Conservation (phyloP, 2,329 filamentous ascomycete genomes). For the Fusarium sp. region DNA sequence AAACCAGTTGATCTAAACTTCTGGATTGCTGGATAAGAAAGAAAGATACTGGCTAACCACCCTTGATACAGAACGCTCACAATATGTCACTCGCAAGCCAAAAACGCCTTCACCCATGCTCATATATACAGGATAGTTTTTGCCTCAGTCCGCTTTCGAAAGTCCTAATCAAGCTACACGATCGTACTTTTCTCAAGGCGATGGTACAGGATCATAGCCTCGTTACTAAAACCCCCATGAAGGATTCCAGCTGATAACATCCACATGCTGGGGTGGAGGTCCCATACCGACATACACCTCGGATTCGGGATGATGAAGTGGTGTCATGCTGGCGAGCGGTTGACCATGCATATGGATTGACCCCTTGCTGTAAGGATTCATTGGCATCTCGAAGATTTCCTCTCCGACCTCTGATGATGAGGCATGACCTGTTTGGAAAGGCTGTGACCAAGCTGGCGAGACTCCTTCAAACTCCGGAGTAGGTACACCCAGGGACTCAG, state of each 20-base stretch:
- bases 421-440: conserved; percentile 35
- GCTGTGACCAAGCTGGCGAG: conserved; percentile 39
- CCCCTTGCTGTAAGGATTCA: conserved; percentile 33
- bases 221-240: conserved; percentile 37
- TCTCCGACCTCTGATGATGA: conserved; percentile 37
- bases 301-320: conserved; percentile 13
- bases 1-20: neutral
- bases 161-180: neutral
- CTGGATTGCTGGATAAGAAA: neutral
- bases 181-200: neutral
- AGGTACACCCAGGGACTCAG: conserved; percentile 41
- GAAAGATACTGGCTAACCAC: conserved; percentile 3
- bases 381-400: conserved; percentile 40
- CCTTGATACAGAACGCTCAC: conserved; percentile 18
- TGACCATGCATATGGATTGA: conserved; percentile 27
- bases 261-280: conserved; percentile 17
- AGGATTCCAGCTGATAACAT: conserved; percentile 28
- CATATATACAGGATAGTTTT: conserved; percentile 4
- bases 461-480: conserved; percentile 39
- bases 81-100: neutral
- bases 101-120: neutral
- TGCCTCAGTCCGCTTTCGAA: neutral
- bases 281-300: conserved; percentile 32
- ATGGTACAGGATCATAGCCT: neutral
- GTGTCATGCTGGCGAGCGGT: conserved; percentile 11